Percentiles rank a stretch among this genome's conserved stretches.
phyloP scores from a whole-genome alignment of 805 yeast species.

The Metschnikowia peoriensis region DNA sequence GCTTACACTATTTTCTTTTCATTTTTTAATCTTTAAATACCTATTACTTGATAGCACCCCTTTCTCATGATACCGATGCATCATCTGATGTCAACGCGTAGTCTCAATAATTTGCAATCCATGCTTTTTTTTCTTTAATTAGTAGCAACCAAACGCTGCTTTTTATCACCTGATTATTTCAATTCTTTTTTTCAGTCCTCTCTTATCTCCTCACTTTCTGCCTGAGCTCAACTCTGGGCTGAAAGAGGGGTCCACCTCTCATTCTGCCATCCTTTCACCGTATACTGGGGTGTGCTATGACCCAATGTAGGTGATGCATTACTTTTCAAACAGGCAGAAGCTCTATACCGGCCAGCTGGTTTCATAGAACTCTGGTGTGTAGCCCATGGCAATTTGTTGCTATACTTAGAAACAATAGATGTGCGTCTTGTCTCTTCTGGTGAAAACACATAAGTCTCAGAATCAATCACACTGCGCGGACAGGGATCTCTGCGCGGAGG shows the following conservation, averaged over 20 bases:
- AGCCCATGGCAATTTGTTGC: constrained; percentile 28
- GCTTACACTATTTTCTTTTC: too few species aligned
- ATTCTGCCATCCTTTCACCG: constrained; percentile 20
- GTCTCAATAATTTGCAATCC: too few species aligned
- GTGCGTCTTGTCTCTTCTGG: constrained; percentile 18
- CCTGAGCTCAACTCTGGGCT: neutral
- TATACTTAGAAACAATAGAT: constrained; percentile 20
- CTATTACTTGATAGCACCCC: too few species aligned
- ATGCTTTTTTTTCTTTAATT: too few species aligned
- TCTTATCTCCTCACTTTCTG: too few species aligned
- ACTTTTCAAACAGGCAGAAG: constrained; percentile 11
- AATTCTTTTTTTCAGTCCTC: too few species aligned
- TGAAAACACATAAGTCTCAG: constrained; percentile 23
- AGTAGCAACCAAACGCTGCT: too few species aligned
- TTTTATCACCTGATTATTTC: too few species aligned
- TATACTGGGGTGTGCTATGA: constrained; percentile 19
- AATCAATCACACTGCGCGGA: constrained; percentile 23
- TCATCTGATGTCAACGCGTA: too few species aligned
- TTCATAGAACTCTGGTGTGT: constrained; percentile 18
- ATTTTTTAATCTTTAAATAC: too few species aligned
- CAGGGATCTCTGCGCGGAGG: constrained; percentile 48
- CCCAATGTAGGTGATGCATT: constrained; percentile 13
- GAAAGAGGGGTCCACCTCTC: constrained; percentile 14
- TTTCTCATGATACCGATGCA: too few species aligned
- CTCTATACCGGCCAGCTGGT: constrained; percentile 35